Conservation (phyloP, 2,329 filamentous ascomycete genomes). For the Aspergillus phoenicis region DNA sequence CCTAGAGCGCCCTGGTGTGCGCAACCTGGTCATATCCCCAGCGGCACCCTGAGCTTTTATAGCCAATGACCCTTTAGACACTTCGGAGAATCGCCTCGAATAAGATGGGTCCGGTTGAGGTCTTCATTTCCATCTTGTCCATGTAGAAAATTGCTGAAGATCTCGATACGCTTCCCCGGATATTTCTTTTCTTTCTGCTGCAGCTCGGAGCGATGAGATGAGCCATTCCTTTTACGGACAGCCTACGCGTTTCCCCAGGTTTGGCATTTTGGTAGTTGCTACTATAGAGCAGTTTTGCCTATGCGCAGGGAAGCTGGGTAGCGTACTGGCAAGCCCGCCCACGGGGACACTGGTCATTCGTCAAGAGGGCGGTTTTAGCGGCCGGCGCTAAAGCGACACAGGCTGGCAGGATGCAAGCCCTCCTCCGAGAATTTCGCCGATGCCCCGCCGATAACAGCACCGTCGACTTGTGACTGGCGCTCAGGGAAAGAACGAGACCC, state of each 20-base stretch:
- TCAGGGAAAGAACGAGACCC: not conserved
- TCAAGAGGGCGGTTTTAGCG: not conserved
- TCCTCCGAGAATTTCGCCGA: conserved; percentile 32
- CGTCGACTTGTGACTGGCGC: conserved; percentile 8
- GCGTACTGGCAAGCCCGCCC: not conserved
- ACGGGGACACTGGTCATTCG: not conserved
- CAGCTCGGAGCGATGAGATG: not conserved
- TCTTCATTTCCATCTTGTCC: not conserved
- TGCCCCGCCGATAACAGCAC: conserved; percentile 24
- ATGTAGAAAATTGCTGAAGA: not conserved
- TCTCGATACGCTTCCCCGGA: conserved; percentile 5
- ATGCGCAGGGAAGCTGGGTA: not conserved
- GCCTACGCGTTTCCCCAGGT: conserved; percentile 1
- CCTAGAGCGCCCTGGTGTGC: conserved; percentile 1
- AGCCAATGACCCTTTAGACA: not conserved
- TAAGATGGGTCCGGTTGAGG: not conserved
- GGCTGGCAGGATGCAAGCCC: not conserved
- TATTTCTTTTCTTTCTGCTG: not conserved
- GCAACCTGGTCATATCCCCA: not conserved
- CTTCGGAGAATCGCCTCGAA: not conserved
- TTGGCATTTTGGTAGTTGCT: not conserved
- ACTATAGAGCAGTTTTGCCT: not conserved
- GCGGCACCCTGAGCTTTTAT: not conserved
- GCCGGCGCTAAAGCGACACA: not conserved
- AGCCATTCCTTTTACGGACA: not conserved